Percentiles rank a stretch among this genome's conserved stretches.
These are phyloP conservation scores for Sclerotinia trifoliorum DNA, from an alignment of 2,329 filamentous ascomycete genomes.

Conservation along the genomic window DNA sequence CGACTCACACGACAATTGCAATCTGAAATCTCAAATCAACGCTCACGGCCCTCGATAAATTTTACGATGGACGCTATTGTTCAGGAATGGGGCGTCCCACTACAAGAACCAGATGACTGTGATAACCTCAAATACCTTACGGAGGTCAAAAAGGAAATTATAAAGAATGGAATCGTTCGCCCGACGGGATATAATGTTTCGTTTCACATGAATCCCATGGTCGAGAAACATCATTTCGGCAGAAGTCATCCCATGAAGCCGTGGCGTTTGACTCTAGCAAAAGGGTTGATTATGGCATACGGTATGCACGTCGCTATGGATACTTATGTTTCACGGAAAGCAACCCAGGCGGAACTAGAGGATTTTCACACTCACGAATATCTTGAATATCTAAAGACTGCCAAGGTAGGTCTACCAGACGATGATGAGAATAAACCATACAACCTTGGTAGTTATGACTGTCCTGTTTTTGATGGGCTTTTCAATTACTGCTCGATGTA, in stretches of 20 bases:
- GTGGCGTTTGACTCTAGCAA: slow-evolving; percentile 92
- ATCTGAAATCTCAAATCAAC: neutral
- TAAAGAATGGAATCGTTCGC: slow-evolving; percentile 68
- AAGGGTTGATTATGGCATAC: slow-evolving; percentile 90
- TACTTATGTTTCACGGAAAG: slow-evolving; percentile 79
- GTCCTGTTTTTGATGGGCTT: slow-evolving; percentile 92
- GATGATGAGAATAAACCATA: slow-evolving; percentile 64
- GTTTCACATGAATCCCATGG: slow-evolving; percentile 91
- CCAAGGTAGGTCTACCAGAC: slow-evolving; percentile 64
- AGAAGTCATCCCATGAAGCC: slow-evolving; percentile 98
- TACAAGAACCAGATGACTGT: slow-evolving; percentile 35
- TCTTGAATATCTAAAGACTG: slow-evolving; percentile 78
- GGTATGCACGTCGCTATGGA: slow-evolving; percentile 98
- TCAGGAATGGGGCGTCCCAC: slow-evolving; percentile 38
- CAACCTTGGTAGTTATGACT: slow-evolving; percentile 89
- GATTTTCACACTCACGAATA: slow-evolving; percentile 89
- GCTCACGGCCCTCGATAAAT: neutral
- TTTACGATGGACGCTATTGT: slow-evolving; percentile 38
- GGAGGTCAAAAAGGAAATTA: slow-evolving; percentile 34
- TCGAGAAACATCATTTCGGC: slow-evolving; percentile 96
- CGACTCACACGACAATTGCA: neutral
- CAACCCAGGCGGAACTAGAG: slow-evolving; percentile 82
- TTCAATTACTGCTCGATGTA: slow-evolving; percentile 96
- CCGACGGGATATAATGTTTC: slow-evolving; percentile 89
- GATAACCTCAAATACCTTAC: slow-evolving; percentile 34